Conservation (phyloP, 345 rosid genomes). For the Eucalyptus polyanthemos region DNA sequence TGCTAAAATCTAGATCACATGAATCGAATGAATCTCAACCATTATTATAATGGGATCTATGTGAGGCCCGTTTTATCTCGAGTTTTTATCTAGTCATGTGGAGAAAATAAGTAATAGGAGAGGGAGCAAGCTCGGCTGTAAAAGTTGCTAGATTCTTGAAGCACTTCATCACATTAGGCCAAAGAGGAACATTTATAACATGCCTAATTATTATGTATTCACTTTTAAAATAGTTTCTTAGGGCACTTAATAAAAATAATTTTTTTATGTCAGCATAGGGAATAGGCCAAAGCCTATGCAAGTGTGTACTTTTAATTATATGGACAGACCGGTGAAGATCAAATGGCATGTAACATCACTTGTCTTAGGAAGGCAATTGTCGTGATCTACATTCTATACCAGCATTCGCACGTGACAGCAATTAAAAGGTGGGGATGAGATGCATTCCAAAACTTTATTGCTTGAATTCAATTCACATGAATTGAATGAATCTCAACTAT, state of each 20-base stretch:
- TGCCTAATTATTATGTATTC: background rate
- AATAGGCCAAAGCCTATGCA: background rate
- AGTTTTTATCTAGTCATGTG: background rate
- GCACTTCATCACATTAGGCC: background rate
- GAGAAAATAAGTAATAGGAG: background rate
- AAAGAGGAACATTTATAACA: background rate
- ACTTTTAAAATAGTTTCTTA: background rate
- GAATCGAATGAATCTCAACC: background rate
- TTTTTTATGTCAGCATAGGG: background rate
- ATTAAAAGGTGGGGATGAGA: background rate
- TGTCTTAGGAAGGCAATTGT: background rate
- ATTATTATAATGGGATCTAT: too few species aligned
- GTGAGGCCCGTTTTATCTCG: background rate
- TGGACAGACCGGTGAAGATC: background rate
- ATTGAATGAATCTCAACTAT: background rate
- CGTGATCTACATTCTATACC: background rate
- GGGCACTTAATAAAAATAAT: accelerated
- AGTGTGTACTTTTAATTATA: background rate
- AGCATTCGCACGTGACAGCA: background rate
- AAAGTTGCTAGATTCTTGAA: background rate
- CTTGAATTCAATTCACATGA: background rate
- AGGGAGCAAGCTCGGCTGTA: background rate
- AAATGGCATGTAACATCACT: background rate
- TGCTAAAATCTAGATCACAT: background rate
- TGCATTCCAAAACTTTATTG: background rate